Conservation (phyloP, 371 early-diverging fungal genomes). For the Mucor plumbeus region DNA sequence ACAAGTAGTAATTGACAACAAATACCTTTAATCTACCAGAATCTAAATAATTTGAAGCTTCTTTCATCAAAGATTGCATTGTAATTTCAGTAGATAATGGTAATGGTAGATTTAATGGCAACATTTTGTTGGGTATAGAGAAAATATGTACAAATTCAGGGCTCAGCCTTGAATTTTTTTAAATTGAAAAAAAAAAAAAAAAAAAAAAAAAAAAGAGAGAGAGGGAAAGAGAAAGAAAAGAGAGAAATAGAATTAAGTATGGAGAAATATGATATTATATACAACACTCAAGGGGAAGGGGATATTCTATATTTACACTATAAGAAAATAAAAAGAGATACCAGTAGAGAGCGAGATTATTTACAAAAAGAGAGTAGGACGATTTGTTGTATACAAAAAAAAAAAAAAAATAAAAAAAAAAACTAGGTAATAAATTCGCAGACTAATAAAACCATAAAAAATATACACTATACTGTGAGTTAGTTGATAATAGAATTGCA, state of each 20-base stretch:
- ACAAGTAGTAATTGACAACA: not conserved
- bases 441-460: not conserved
- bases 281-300: slow-evolving; percentile 1
- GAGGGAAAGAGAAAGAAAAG: not conserved
- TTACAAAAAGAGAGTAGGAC: not conserved
- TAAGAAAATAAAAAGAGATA: not conserved
- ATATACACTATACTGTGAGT: not conserved
- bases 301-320: not conserved
- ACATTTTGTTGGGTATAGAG: slow-evolving; percentile 4
- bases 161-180: slow-evolving; percentile 14
- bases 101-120: slow-evolving; percentile 7
- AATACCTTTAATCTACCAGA: slow-evolving; percentile 28
- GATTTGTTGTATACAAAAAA: not conserved
- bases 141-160: slow-evolving; percentile 8
- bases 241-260: not conserved
- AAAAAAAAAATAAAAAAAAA: too few species aligned
- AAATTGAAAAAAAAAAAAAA: not conserved
- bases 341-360: not conserved
- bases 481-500: slow-evolving; percentile 17
- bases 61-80: slow-evolving; percentile 26
- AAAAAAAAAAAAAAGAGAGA: not conserved
- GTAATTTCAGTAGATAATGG: slow-evolving; percentile 22
- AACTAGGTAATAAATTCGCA: not conserved
- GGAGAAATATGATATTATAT: slow-evolving; percentile 10
- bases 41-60: slow-evolving; percentile 19